These are phyloP conservation scores for Colletotrichum liriopes DNA, from an alignment of 2,329 filamentous ascomycete genomes.

Conservation along the genomic window DNA sequence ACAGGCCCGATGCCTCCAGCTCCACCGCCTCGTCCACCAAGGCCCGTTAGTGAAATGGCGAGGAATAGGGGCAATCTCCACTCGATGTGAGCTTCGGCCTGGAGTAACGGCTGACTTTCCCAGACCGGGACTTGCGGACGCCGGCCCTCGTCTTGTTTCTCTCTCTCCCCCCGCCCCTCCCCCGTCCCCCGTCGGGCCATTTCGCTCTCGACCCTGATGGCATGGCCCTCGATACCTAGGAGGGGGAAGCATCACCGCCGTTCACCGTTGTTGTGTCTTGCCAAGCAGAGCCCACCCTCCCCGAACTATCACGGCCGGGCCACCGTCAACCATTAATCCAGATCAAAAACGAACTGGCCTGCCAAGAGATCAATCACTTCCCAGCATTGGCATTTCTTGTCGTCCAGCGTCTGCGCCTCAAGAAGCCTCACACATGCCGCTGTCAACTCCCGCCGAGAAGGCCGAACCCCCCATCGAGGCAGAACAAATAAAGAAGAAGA, in stretches of 20 bases:
- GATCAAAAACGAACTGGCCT: conserved; percentile 19
- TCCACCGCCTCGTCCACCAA: conserved; percentile 26
- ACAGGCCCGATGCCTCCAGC: neutral
- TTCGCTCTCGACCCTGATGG: neutral
- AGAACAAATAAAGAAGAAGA: neutral
- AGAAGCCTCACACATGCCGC: conserved; percentile 17
- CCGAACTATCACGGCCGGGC: neutral
- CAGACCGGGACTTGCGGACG: conserved; percentile 38
- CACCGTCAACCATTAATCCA: neutral
- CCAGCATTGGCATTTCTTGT: conserved; percentile 38
- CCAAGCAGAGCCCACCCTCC: neutral
- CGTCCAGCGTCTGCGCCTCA: conserved; percentile 34
- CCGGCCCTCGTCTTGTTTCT: conserved; percentile 17
- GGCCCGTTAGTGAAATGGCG: conserved; percentile 22
- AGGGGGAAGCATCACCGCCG: neutral
- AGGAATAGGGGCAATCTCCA: conserved; percentile 43
- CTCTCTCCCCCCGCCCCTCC: neutral
- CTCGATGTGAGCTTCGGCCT: conserved; percentile 31
- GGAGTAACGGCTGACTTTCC: conserved; percentile 35
- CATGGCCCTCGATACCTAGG: too few species aligned
- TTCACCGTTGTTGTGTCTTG: neutral
- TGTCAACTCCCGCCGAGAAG: conserved; percentile 6
- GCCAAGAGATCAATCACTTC: conserved; percentile 34
- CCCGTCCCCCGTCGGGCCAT: neutral
- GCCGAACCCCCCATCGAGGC: neutral